These are phyloP conservation scores for Porogramme epimiltina DNA, from an alignment of 1,284 basidiomycete genomes.

Conservation along the genomic window DNA sequence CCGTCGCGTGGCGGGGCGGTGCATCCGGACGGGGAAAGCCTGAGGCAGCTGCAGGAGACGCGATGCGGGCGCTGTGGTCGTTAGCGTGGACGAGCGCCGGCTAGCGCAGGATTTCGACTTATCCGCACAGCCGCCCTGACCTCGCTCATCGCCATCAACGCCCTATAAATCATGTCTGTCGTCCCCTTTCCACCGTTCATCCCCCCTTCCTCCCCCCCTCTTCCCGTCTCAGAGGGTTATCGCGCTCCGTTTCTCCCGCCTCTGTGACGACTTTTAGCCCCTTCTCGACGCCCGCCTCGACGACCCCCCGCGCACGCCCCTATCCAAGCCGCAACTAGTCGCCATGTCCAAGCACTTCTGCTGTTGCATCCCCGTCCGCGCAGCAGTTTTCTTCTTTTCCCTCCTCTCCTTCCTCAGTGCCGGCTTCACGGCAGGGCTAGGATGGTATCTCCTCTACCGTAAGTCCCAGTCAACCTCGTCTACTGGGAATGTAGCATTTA, in stretches of 20 bases:
- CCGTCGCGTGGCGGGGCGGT: background rate
- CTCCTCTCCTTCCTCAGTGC: conserved; percentile 45
- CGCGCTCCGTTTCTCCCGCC: conserved; percentile 5
- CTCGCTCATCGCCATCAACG: conserved; percentile 17
- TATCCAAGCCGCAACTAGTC: background rate
- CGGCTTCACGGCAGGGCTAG: conserved; percentile 41
- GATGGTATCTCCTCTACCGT: conserved; percentile 40
- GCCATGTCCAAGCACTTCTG: conserved; percentile 46
- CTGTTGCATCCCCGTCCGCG: conserved; percentile 61
- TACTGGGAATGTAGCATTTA: background rate
- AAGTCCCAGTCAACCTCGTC: conserved; percentile 5
- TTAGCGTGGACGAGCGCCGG: too few species aligned
- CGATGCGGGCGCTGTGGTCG: too few species aligned
- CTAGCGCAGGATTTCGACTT: too few species aligned
- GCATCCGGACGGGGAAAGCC: background rate
- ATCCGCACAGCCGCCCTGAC: conserved; percentile 2
- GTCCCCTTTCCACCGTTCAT: conserved; percentile 1
- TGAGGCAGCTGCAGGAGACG: too few species aligned
- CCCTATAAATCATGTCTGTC: conserved; percentile 7
- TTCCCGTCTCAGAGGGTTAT: conserved; percentile 10
- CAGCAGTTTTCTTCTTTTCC: conserved; percentile 60
- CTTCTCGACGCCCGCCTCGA: conserved; percentile 2
- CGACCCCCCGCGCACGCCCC: conserved; percentile 2
- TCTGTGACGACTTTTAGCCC: conserved; percentile 17
- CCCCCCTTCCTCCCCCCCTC: conserved; percentile 1